These are phyloP conservation scores for Suillus bovinus DNA, from an alignment of 768 basidiomycete species.

Conservation along the genomic window DNA sequence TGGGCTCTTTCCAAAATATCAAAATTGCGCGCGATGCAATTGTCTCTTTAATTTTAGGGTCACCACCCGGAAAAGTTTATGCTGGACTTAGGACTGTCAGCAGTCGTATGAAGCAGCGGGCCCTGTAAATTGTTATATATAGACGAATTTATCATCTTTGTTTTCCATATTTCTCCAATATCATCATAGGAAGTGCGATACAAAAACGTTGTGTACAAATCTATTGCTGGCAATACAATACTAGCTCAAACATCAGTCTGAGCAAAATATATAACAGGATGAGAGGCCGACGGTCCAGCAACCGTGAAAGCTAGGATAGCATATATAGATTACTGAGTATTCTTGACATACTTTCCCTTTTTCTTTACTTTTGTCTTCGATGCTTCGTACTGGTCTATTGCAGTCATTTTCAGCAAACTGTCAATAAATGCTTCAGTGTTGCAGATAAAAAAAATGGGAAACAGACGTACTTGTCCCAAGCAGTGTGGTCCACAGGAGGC, in stretches of 20 bases:
- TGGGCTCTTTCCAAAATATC: constrained; percentile 98
- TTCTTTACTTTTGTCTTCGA: constrained; percentile 20
- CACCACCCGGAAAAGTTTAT: constrained; percentile 93
- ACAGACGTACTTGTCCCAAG: constrained; percentile 55
- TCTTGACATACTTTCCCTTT: constrained; percentile 20
- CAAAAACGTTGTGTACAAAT: constrained; percentile 14
- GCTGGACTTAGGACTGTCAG: constrained; percentile 89
- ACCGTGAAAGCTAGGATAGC: not conserved
- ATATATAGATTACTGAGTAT: constrained; percentile 13
- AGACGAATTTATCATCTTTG: constrained; percentile 9
- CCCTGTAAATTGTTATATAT: constrained; percentile 48
- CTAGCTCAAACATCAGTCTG: constrained; percentile 2
- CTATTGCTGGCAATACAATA: constrained; percentile 3
- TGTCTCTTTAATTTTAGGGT: constrained; percentile 92
- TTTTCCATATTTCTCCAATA: constrained; percentile 5
- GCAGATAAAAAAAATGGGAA: not conserved
- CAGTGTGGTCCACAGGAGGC: constrained; percentile 58
- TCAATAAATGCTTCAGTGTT: constrained; percentile 1
- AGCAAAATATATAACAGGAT: constrained; percentile 9
- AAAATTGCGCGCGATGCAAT: constrained; percentile 96
- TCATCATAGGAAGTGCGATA: constrained; percentile 2
- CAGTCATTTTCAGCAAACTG: constrained; percentile 51
- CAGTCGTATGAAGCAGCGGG: constrained; percentile 91
- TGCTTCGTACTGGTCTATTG: constrained; percentile 50
- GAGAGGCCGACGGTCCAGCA: not conserved